A percentile compares a stretch with the other conserved stretches of the same genome.
Conservation (phyloP, 345 rosid species). For the Turnera subulata region DNA sequence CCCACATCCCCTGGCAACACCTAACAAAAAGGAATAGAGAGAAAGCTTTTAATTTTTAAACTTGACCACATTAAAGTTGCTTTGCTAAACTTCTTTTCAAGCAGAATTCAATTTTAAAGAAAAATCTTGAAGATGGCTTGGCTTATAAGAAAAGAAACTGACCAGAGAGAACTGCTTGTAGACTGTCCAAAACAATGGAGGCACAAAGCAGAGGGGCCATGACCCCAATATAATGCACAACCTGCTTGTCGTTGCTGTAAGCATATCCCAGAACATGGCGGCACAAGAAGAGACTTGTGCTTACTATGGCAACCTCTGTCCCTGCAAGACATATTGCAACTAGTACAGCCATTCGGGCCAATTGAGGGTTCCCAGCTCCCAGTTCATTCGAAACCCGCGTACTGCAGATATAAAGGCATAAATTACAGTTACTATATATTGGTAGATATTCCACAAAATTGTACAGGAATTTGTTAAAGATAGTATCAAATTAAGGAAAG, state of each 20-base stretch:
- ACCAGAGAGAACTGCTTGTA: slow-evolving; percentile 23
- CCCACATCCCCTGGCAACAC: slow-evolving; percentile 23
- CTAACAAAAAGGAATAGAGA: neutral
- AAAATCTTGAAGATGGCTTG: too few species aligned
- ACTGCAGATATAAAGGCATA: neutral
- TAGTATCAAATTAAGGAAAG: neutral
- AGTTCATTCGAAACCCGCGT: slow-evolving; percentile 22
- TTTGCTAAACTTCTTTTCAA: too few species aligned
- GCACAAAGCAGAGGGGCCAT: slow-evolving; percentile 18
- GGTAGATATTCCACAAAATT: neutral
- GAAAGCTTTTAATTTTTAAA: too few species aligned
- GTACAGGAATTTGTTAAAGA: neutral
- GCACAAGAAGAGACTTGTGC: neutral
- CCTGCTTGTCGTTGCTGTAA: slow-evolving; percentile 12
- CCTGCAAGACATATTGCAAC: slow-evolving; percentile 8
- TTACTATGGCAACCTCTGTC: slow-evolving; percentile 10
- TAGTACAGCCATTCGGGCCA: slow-evolving; percentile 9
- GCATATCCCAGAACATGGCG: slow-evolving; percentile 13
- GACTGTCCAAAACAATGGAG: slow-evolving; percentile 14
- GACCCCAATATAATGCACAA: slow-evolving; percentile 6
- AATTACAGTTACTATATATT: neutral
- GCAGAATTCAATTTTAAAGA: too few species aligned
- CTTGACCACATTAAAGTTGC: too few species aligned
- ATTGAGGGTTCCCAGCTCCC: slow-evolving; percentile 18
- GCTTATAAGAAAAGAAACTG: neutral